phyloP scores from a whole-genome alignment of 2,329 filamentous ascomycete genomes.

The Aspergillus texensis region DNA sequence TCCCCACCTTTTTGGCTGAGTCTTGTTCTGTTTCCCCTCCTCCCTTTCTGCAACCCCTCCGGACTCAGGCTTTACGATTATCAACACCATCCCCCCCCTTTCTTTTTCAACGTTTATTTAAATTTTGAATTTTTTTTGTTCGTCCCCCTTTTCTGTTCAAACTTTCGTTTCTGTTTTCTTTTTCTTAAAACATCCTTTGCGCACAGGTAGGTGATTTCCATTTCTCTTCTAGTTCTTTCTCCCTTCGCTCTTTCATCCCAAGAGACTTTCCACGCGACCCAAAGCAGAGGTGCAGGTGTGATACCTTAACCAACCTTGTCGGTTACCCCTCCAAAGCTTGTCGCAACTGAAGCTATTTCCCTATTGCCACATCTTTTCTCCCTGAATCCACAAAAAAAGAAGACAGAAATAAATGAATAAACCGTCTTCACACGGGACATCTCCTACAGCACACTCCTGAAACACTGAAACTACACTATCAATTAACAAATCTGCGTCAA shows the following conservation, averaged over 20 bases:
- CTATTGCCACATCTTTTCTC: background rate
- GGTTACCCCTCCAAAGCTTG: constrained; percentile 22
- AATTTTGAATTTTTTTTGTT: background rate
- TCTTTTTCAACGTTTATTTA: constrained; percentile 11
- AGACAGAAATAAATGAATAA: constrained; percentile 11
- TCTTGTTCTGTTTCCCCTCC: constrained; percentile 9
- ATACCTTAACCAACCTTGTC: constrained; percentile 6
- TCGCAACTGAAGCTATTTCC: constrained; percentile 4
- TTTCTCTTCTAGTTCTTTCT: background rate
- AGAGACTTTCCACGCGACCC: constrained; percentile 17
- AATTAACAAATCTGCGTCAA: background rate
- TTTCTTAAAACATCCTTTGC: background rate
- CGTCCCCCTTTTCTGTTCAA: background rate
- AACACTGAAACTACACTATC: background rate
- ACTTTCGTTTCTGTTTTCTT: background rate
- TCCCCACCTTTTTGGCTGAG: constrained; percentile 9
- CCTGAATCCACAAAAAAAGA: background rate
- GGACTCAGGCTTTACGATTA: constrained; percentile 11
- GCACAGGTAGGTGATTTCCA: background rate
- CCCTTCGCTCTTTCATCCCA: background rate
- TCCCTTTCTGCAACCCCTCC: constrained; percentile 17
- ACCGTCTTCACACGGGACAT: background rate
- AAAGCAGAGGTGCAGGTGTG: background rate
- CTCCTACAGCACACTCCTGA: background rate
- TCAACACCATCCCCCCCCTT: constrained; percentile 6